A percentile compares a stretch with the other conserved stretches of the same genome.
These are phyloP conservation scores for Phytophthora lateralis DNA, from an alignment of 352 stramenopile genomes.

Conservation along the genomic window DNA sequence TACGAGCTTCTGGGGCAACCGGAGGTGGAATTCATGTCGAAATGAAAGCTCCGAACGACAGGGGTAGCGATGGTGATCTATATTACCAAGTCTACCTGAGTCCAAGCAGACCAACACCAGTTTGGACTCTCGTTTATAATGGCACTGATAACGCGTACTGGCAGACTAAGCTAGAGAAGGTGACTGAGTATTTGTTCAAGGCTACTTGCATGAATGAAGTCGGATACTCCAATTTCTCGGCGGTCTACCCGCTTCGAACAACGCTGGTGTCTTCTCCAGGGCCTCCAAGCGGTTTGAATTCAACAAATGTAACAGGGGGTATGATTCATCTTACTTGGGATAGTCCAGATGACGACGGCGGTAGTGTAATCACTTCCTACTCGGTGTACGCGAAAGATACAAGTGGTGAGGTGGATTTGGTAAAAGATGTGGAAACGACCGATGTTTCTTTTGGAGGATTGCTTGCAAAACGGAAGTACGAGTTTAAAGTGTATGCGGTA, in stretches of 20 bases:
- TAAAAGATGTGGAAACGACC: background rate
- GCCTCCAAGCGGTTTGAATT: constrained; percentile 32
- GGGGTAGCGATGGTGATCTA: constrained; percentile 35
- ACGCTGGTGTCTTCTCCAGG: constrained; percentile 58
- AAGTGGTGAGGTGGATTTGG: constrained; percentile 1
- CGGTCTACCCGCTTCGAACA: constrained; percentile 36
- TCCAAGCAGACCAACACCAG: constrained; percentile 2
- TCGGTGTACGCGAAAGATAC: constrained; percentile 33
- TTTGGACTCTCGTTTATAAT: constrained; percentile 56
- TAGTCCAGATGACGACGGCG: constrained; percentile 57
- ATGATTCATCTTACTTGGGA: constrained; percentile 50
- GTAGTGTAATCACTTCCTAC: constrained; percentile 50
- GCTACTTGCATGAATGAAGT: constrained; percentile 52
- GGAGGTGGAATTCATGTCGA: constrained; percentile 56
- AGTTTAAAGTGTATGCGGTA: constrained; percentile 54
- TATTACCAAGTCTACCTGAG: constrained; percentile 69
- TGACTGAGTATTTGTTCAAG: constrained; percentile 57
- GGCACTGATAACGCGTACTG: constrained; percentile 45
- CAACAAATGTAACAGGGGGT: constrained; percentile 38
- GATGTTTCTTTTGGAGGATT: constrained; percentile 44
- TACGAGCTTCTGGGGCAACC: constrained; percentile 49
- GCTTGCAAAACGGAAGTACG: constrained; percentile 43
- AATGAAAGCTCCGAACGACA: constrained; percentile 50
- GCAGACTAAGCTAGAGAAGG: constrained; percentile 55
- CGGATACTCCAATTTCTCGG: constrained; percentile 46